phyloP scores from a whole-genome alignment of 2,329 filamentous ascomycete species.

The Claviceps fusiformis region DNA sequence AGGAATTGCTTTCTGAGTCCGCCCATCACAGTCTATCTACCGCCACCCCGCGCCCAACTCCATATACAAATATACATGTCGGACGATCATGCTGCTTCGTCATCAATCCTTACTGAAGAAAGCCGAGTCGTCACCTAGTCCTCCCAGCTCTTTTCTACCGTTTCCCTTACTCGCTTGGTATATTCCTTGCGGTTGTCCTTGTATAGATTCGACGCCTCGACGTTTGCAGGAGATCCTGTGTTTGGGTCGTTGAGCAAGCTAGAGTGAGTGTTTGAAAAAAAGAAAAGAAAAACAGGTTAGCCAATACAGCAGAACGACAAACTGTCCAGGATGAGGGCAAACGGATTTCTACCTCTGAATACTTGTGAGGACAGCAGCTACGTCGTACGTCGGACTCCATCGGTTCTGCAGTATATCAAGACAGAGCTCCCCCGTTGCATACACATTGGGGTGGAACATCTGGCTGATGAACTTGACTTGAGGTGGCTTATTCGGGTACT shows the following conservation, averaged over 20 bases:
- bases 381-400: slow-evolving; percentile 98
- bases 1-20: background rate
- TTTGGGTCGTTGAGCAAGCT: slow-evolving; percentile 96
- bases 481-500: slow-evolving; percentile 96
- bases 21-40: background rate
- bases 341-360: slow-evolving; percentile 66
- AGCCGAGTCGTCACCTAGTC: slow-evolving; percentile 37
- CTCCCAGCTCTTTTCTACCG: slow-evolving; percentile 99
- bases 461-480: slow-evolving; percentile 97
- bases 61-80: background rate
- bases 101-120: background rate
- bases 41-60: background rate
- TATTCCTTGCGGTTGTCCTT: slow-evolving; percentile 98
- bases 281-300: too few species aligned
- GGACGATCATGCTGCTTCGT: background rate
- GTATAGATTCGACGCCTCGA: slow-evolving; percentile 95
- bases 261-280: background rate
- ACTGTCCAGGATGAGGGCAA: background rate
- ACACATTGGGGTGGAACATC: slow-evolving; percentile 99
- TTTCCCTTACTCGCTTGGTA: slow-evolving; percentile 85
- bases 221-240: slow-evolving; percentile 94
- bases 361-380: slow-evolving; percentile 90
- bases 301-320: too few species aligned
- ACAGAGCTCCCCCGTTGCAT: slow-evolving; percentile 90
- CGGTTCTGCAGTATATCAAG: slow-evolving; percentile 94